These are phyloP conservation scores for Fusarium torulosum DNA, from an alignment of 2,329 filamentous ascomycete species.

Conservation along the genomic window DNA sequence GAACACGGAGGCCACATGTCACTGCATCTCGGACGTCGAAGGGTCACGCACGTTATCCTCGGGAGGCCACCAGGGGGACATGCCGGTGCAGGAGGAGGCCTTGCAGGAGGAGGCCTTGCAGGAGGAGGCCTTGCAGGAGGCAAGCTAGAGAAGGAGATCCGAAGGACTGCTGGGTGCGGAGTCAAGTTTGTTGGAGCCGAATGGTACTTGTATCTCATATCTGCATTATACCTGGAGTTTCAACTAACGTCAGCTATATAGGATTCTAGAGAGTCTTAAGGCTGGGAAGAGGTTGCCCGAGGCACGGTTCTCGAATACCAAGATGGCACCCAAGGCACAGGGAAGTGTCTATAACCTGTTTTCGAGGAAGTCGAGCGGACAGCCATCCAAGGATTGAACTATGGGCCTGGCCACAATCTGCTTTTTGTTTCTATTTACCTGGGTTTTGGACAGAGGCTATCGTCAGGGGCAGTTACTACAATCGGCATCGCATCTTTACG, in stretches of 20 bases:
- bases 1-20: constrained; percentile 80
- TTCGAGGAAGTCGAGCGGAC: constrained; percentile 26
- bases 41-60: constrained; percentile 88
- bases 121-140: constrained; percentile 81
- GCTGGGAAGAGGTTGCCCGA: constrained; percentile 81
- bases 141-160: constrained; percentile 87
- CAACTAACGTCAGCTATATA: constrained; percentile 49
- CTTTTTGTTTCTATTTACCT: not conserved
- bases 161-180: constrained; percentile 72
- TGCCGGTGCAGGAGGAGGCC: constrained; percentile 75
- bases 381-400: constrained; percentile 19
- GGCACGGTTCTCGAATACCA: constrained; percentile 74
- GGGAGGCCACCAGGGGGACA: constrained; percentile 66
- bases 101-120: constrained; percentile 76
- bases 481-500: constrained; percentile 5
- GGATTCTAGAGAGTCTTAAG: constrained; percentile 87
- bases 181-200: constrained; percentile 85
- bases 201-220: constrained; percentile 65
- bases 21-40: constrained; percentile 76
- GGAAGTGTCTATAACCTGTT: constrained; percentile 71
- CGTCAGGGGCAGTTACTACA: not conserved
- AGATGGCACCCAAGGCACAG: constrained; percentile 72
- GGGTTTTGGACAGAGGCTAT: not conserved
- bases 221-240: not conserved
- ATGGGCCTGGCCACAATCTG: not conserved